Base-by-base conservation (phyloP, 1,284 basidiomycete species). In the Sphaerobolus stellatus region DNA sequence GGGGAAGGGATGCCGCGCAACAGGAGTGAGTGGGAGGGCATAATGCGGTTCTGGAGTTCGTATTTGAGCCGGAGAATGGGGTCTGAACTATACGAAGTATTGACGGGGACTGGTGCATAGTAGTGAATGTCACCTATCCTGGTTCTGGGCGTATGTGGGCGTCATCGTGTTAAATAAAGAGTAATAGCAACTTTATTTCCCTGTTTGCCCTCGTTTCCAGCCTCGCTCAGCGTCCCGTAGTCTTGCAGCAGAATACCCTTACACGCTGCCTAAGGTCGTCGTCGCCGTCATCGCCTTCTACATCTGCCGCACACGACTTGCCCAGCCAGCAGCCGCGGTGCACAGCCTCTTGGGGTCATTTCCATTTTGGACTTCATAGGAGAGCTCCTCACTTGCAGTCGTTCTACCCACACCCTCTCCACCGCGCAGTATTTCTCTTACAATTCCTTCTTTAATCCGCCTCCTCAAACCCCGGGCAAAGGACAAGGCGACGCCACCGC, bases 11-110 rank as follows among this genome's bases (percentile, higher is more conserved):
- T 95, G 92, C 90, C 89, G 3, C 71, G 77, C 16, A 84, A 82
- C n/a, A 78, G 73, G 59, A 80, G 82, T 7, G 90, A 94, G 64
- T 94, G 90, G 90, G 79, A 82, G 61, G 83, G 83, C 1, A 79
- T 94, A 46, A 93, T 95, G 89, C 74, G 77, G 56, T 94, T 94
- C 68, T 95, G 92, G 92, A 88, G 89, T 60, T 80, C 85, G 67
- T 71, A 76, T 48, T 71, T 94, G 41, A 76, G 71, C 5, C 79
- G 75, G 61, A 77, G 84, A 61, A 79, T 78, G 56, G 78, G 76
- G 11, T 83, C 86, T 11, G 89, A 86, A 16, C 66, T 92, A 57
- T 93, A 89, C 62, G 88, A 93, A 65, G 85, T 94, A 16, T 77
- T 86, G 78, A 79, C 64, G 22, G 65, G 70, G 6, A 58, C 29